phyloP scores from a whole-genome alignment of 2,329 filamentous ascomycete species.

The Cyphellophora europaea region DNA sequence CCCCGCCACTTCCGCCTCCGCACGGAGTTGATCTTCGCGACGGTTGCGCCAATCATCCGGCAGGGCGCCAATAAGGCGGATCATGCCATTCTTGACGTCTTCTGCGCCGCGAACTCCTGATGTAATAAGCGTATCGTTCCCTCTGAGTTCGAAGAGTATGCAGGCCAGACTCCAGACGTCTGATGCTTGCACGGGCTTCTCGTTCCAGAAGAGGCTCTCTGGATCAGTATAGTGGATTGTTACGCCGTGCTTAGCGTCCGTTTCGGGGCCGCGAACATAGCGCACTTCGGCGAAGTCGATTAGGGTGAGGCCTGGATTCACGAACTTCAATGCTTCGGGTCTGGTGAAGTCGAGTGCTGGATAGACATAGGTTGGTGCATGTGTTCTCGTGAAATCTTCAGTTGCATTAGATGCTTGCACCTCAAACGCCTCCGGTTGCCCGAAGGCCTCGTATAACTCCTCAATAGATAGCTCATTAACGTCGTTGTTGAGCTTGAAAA shows the following conservation, averaged over 20 bases:
- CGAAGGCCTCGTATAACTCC: constrained; percentile 2
- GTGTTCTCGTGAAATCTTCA: no score
- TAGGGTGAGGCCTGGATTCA: not conserved
- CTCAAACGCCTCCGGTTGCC: not conserved
- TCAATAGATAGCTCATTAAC: constrained; percentile 1
- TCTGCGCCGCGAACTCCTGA: no score
- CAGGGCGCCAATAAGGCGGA: no score
- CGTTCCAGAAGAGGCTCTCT: not conserved
- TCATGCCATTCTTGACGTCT: no score
- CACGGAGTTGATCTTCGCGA: no score
- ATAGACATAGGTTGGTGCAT: constrained; percentile 2
- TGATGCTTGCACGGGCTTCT: not conserved
- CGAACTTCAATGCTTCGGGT: not conserved
- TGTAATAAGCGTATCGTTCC: no score
- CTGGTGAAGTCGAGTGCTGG: not conserved
- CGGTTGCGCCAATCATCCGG: no score
- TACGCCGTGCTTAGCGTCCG: not conserved
- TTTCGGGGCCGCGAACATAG: not conserved
- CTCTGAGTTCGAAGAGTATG: constrained; percentile 2
- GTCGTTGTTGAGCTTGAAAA: not conserved
- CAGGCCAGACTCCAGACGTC: constrained; percentile 2
- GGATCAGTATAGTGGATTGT: constrained; percentile 1
- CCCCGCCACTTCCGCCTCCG: no score
- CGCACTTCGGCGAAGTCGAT: constrained; percentile 1
- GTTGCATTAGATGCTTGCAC: not conserved